A percentile compares a stretch with the other conserved stretches of the same genome.
phyloP scores from a whole-genome alignment of 306 rosid species.

The Acmispon strigosus region DNA sequence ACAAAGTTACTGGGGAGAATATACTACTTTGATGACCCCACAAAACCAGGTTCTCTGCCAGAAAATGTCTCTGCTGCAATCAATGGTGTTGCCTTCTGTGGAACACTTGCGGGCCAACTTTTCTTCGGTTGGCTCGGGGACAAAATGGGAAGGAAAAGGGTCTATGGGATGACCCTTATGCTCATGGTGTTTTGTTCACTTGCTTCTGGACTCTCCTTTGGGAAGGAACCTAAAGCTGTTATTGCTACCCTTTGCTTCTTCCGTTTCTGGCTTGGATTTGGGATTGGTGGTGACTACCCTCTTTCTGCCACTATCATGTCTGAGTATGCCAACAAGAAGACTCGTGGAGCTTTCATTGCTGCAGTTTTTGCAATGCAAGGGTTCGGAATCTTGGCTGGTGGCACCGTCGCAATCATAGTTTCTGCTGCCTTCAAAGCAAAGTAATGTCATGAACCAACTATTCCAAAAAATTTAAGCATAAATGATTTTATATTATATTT shows the following conservation, averaged over 20 bases:
- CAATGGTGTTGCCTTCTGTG: slow-evolving; percentile 83
- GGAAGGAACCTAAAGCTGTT: slow-evolving; percentile 45
- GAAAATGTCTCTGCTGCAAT: slow-evolving; percentile 64
- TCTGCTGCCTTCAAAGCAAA: slow-evolving; percentile 42
- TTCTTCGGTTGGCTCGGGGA: slow-evolving; percentile 98
- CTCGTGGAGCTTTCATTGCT: slow-evolving; percentile 85
- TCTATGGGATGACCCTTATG: slow-evolving; percentile 87
- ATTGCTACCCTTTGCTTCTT: slow-evolving; percentile 72
- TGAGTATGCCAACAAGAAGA: slow-evolving; percentile 82
- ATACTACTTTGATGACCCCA: slow-evolving; percentile 44
- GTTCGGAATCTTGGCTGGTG: slow-evolving; percentile 78
- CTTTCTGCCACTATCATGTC: slow-evolving; percentile 96
- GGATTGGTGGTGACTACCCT: slow-evolving; percentile 94
- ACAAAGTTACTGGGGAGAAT: slow-evolving; percentile 76
- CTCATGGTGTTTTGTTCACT: slow-evolving; percentile 72
- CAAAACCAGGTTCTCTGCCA: slow-evolving; percentile 58
- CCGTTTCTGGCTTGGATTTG: slow-evolving; percentile 90
- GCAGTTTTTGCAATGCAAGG: slow-evolving; percentile 97
- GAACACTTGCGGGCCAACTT: slow-evolving; percentile 80
- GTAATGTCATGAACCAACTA: no score
- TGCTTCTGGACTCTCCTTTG: slow-evolving; percentile 75
- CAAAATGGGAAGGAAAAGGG: slow-evolving; percentile 76
- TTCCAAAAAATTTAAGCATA: no score
- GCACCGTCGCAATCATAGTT: slow-evolving; percentile 61
- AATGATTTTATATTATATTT: no score